phyloP scores from a whole-genome alignment of 2,329 filamentous ascomycete species.

The Cryphonectria japonica region DNA sequence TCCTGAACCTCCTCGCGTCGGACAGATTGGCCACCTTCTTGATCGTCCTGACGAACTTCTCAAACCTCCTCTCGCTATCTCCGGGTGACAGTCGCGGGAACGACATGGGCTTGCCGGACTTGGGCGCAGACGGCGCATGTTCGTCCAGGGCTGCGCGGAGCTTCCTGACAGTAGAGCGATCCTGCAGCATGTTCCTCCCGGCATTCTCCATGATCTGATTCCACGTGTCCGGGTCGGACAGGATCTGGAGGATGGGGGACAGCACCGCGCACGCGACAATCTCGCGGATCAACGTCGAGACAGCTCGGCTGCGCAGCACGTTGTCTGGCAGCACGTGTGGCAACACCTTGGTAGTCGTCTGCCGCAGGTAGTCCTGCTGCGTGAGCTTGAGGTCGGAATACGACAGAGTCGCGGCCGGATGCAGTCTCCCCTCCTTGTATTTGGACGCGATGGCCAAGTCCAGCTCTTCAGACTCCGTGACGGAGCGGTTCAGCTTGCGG shows the following conservation, averaged over 20 bases:
- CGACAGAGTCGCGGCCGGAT: conserved; percentile 80
- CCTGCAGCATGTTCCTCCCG: conserved; percentile 85
- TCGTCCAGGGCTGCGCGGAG: conserved; percentile 90
- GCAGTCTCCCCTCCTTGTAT: conserved; percentile 85
- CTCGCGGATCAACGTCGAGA: conserved; percentile 81
- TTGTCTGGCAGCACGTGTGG: conserved; percentile 74
- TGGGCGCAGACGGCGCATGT: conserved; percentile 83
- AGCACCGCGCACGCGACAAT: conserved; percentile 93
- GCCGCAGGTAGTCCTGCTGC: conserved; percentile 87
- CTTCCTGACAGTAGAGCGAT: conserved; percentile 91
- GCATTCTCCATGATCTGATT: conserved; percentile 94
- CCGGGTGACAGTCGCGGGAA: conserved; percentile 80
- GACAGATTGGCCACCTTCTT: conserved; percentile 88
- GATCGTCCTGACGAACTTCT: conserved; percentile 89
- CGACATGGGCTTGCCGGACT: conserved; percentile 62
- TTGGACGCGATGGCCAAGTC: conserved; percentile 95
- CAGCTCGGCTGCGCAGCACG: conserved; percentile 78
- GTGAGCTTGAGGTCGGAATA: conserved; percentile 82
- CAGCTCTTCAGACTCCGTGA: conserved; percentile 95
- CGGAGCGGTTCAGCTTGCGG: conserved; percentile 81
- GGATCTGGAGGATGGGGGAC: conserved; percentile 75
- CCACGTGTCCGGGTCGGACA: conserved; percentile 95
- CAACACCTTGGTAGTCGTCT: conserved; percentile 71
- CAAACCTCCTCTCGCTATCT: conserved; percentile 90
- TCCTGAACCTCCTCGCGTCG: conserved; percentile 89